Base-by-base conservation (phyloP, 768 basidiomycete genomes). In the Russula lepida region DNA sequence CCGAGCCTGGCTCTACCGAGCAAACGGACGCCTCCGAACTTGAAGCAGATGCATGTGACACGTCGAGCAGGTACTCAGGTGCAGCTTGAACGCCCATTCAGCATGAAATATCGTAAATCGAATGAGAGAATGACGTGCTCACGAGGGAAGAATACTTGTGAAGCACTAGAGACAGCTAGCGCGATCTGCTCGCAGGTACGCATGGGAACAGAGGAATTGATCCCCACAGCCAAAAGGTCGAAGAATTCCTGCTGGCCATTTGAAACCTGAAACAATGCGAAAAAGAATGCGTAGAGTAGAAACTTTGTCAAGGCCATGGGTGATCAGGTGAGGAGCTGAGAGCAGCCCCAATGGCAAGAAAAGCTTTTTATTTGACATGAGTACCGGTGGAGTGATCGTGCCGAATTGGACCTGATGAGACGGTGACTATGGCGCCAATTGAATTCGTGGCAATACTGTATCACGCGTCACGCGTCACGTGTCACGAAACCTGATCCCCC, bases 1-100 rank as follows among this genome's bases (percentile, higher is more conserved):
- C 54, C 2, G 53, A 61, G 7, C 64, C 64, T 1, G 66, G 66
- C 44, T 66, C 66, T 11, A 66, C 66, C 0, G 63, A 64, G 54
- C 66, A 66, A 4, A 37, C 28, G 13, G 64, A 56, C 2, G 12
- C 25, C 39, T 65, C 8, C 8, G 43, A 35, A 21, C 60, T 66
- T 1, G 64, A 63, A 9, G 17, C 15, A 0, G 66, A 56, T 9
- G 51, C 17, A 21, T 55, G 54, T 13, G 27, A 21, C 6, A 51
- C 41, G 35, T 67, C 66, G 17, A 53, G 39, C 0, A 27, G 11
- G 21, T 64, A 66, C 8, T 60, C 27, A 15, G 44, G 3, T 19
- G 66, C 30, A 17, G 9, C 66, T 66, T 55, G 30, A 27, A 27
- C n/a, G 1, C 21, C 4, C 11, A 39, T 52, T 52, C 15, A 52